phyloP scores from a whole-genome alignment of 2,329 filamentous ascomycete genomes.

The Cladophialophora psammophila region DNA sequence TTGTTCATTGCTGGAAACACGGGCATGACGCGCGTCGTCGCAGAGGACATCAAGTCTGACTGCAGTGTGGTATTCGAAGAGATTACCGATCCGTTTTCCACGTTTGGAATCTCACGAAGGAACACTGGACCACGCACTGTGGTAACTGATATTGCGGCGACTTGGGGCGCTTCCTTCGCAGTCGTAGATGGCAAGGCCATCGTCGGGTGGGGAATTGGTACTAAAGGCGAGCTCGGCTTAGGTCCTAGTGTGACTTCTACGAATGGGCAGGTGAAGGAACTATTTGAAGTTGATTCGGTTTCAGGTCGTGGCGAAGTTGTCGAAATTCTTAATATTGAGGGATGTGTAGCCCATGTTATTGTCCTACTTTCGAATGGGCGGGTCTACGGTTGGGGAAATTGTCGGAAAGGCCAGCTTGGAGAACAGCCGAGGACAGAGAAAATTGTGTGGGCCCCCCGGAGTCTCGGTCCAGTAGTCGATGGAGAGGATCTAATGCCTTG shows the following conservation, averaged over 20 bases:
- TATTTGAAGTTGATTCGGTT: constrained; percentile 26
- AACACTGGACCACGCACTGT: not conserved
- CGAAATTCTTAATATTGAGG: constrained; percentile 55
- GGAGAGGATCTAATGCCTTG: constrained; percentile 59
- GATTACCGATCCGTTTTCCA: not conserved
- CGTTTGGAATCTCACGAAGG: not conserved
- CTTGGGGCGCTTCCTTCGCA: constrained; percentile 78
- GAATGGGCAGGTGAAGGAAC: constrained; percentile 7
- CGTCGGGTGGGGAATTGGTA: constrained; percentile 70
- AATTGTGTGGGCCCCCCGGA: constrained; percentile 66
- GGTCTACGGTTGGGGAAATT: constrained; percentile 87
- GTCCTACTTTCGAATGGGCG: constrained; percentile 76
- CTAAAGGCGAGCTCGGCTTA: constrained; percentile 75
- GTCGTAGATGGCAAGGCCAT: constrained; percentile 57
- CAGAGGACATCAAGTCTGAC: not conserved
- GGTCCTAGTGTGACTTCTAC: constrained; percentile 49
- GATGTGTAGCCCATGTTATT: constrained; percentile 80
- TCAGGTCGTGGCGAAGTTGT: not conserved
- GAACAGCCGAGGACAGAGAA: constrained; percentile 55
- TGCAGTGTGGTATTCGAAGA: constrained; percentile 21
- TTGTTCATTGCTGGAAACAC: constrained; percentile 70
- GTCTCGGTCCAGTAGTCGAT: constrained; percentile 59
- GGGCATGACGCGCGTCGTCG: constrained; percentile 51
- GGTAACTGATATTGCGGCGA: constrained; percentile 68
- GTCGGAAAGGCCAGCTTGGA: constrained; percentile 84